Evolutionary conservation across 2,329 filamentous ascomycete species (phyloP), one percentile per base, ranked within the genome.

Genomic region (Emmonsiellopsis sp.): DNA sequence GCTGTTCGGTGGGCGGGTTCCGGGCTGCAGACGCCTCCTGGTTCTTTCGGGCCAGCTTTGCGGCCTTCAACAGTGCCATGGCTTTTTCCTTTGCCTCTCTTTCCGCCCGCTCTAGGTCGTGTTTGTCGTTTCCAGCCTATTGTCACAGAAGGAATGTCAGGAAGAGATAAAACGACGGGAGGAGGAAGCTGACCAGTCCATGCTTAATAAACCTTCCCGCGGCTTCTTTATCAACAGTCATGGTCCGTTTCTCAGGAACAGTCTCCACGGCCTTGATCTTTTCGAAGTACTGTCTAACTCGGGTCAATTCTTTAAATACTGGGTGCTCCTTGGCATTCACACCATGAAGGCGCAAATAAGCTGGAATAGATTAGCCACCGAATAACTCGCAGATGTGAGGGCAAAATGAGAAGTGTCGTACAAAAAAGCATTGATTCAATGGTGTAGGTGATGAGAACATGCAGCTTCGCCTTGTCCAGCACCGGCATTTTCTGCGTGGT

Each of bases 401-500:
- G 46, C 11, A 15, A 32, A 4, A n/a, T 41, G 9, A 43, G 20
- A 15, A 11, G 10, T 34, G 16, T 66, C 81, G 58, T 72, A 90
- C 87, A 87, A 70, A 95, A 97, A 7, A 98, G 74, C 8, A 95
- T 75, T 0, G 91, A 94, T 65, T 97, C 92, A 58, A 98, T 85
- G 0, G 91, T 81, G 69, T 97, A 98, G 15, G 89, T 86, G 50
- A 85, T 79, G 16, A 95, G 77, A n/a, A 93, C 85, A 67, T 94
- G 89, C 55, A 96, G 83, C 73, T 97, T 96, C 7, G 93, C 90
- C 73, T 89, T 91, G 75, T 97, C 92, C 56, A 98, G 79, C n/a
- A 97, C 78, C 1, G 92, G 91, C 31, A 97, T 78, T 66, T 89
- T 89, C 53, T 83, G 84, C 5, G 89, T 83, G 54, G 82, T 80